Evolutionary conservation across 225 moss, liverwort and hornwort species (phyloP).

Genomic region (Anthoceros angustus): DNA sequence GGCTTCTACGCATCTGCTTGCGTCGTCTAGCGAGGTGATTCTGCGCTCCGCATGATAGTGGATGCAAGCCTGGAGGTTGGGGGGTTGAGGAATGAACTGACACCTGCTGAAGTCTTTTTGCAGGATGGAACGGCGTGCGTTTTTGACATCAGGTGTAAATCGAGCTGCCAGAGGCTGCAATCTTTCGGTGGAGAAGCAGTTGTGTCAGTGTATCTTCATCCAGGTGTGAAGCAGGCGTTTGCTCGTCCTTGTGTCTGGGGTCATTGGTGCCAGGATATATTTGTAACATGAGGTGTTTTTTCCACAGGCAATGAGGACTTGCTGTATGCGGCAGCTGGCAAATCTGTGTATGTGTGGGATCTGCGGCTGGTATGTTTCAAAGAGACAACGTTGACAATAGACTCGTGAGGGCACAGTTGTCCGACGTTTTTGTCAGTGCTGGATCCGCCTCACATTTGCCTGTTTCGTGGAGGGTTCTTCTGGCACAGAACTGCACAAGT

Average conservation of each 20-base stretch:
- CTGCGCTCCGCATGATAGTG: too few species aligned
- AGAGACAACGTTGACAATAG: neutral
- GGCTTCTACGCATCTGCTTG: too few species aligned
- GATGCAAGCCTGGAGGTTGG: too few species aligned
- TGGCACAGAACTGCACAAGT: conserved; percentile 19
- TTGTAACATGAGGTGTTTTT: neutral
- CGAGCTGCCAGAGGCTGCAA: conserved; percentile 26
- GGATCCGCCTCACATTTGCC: neutral
- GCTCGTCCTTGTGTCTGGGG: conserved; percentile 7
- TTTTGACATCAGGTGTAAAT: conserved; percentile 33
- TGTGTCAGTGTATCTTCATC: conserved; percentile 27
- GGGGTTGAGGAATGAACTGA: too few species aligned
- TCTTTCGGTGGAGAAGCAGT: conserved; percentile 37
- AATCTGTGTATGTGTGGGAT: conserved; percentile 32
- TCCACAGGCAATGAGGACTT: conserved; percentile 29
- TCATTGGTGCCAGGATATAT: too few species aligned
- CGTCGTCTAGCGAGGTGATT: too few species aligned
- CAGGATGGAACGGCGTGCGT: conserved; percentile 52
- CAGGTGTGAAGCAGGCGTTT: conserved; percentile 14
- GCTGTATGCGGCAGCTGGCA: conserved; percentile 50
- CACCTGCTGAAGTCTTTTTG: too few species aligned
- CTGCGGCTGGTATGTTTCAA: conserved; percentile 41
- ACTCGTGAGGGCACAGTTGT: neutral
- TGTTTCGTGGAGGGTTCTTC: conserved; percentile 23
- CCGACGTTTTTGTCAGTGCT: neutral